Evolutionary conservation across 176 grass and related monocot genomes (phyloP).

Genomic region (Bolboschoenus planiculmis): DNA sequence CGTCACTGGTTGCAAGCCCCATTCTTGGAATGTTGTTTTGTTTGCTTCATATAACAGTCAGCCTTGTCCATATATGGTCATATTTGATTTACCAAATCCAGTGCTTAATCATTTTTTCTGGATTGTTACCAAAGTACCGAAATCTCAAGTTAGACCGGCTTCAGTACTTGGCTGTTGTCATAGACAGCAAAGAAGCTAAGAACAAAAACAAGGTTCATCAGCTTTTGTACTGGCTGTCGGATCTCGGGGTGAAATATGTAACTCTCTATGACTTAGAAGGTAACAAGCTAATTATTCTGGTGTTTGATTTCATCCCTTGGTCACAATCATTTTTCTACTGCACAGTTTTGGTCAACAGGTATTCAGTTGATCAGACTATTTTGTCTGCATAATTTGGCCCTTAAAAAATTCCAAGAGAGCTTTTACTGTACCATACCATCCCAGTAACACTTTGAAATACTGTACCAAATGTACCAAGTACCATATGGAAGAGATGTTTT

Average conservation of each 20-base stretch:
- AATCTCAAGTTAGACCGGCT: slow-evolving; percentile 50
- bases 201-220: slow-evolving; percentile 47
- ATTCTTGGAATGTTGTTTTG: slow-evolving; percentile 54
- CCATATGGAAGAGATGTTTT: neutral
- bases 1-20: slow-evolving; percentile 40
- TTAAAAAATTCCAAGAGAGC: neutral
- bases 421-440: neutral
- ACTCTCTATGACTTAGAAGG: slow-evolving; percentile 76
- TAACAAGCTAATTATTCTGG: slow-evolving; percentile 28
- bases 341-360: neutral
- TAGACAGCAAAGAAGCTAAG: slow-evolving; percentile 90
- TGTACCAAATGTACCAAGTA: neutral
- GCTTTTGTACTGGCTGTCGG: slow-evolving; percentile 55
- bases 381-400: neutral
- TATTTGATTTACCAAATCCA: slow-evolving; percentile 45
- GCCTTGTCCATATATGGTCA: slow-evolving; percentile 39
- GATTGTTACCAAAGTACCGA: slow-evolving; percentile 48
- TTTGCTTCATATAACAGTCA: slow-evolving; percentile 48
- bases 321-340: slow-evolving; percentile 14
- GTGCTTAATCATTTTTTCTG: slow-evolving; percentile 59
- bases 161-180: slow-evolving; percentile 55
- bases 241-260: slow-evolving; percentile 57
- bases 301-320: neutral
- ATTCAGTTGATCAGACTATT: neutral
- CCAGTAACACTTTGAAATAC: neutral